Percentiles rank a stretch among this genome's conserved stretches.
These are phyloP conservation scores for Microsporum canis DNA, from an alignment of 2,329 filamentous ascomycete genomes.

Conservation along the genomic window DNA sequence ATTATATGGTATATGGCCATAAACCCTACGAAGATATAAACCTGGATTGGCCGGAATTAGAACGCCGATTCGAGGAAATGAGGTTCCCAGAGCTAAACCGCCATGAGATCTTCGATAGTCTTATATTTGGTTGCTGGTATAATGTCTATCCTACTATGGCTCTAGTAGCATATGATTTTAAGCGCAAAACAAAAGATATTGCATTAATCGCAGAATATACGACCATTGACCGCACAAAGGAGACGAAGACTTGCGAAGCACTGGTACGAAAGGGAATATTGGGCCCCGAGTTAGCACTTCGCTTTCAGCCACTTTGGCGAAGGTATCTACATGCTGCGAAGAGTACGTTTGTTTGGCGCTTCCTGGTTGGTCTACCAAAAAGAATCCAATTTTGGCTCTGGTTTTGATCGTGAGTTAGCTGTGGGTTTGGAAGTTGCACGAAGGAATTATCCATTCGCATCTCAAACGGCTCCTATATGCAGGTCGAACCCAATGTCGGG, in stretches of 20 bases:
- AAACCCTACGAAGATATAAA: constrained; percentile 10
- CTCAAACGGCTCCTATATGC: too few species aligned
- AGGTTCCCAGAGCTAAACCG: constrained; percentile 16
- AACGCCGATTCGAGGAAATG: constrained; percentile 13
- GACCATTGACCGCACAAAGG: constrained; percentile 6
- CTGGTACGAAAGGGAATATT: constrained; percentile 9
- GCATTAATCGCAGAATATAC: constrained; percentile 9
- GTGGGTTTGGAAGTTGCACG: background rate
- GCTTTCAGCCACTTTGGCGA: constrained; percentile 8
- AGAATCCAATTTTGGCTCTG: background rate
- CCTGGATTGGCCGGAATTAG: constrained; percentile 1
- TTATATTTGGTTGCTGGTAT: constrained; percentile 16
- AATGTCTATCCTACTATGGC: constrained; percentile 18
- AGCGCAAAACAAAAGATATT: constrained; percentile 15
- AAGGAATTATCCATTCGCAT: too few species aligned
- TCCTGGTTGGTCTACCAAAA: background rate
- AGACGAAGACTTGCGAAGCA: constrained; percentile 7
- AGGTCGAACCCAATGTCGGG: too few species aligned
- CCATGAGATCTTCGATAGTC: constrained; percentile 13
- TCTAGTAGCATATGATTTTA: constrained; percentile 15
- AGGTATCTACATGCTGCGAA: constrained; percentile 7
- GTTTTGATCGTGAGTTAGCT: background rate
- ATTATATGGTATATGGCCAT: constrained; percentile 18
- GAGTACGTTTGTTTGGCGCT: background rate
- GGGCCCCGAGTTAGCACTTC: constrained; percentile 8